A percentile compares a stretch with the other conserved stretches of the same genome.
phyloP scores from a whole-genome alignment of 2,329 filamentous ascomycete species.

The Zarea fungicola region DNA sequence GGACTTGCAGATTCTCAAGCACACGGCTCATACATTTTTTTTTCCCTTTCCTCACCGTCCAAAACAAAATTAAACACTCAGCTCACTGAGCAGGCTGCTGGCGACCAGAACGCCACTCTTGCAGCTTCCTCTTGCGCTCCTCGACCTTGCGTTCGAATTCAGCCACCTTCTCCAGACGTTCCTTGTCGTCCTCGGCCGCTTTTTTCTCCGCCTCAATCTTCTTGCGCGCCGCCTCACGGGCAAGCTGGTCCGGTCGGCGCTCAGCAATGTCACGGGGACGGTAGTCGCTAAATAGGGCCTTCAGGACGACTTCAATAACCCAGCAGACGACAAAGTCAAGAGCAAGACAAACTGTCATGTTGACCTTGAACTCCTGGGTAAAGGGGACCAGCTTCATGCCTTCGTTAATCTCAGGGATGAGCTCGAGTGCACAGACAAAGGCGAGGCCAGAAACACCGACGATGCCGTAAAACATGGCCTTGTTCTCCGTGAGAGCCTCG shows the following conservation, averaged over 20 bases:
- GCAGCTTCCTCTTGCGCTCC: constrained; percentile 43
- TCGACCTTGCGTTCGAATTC: constrained; percentile 56
- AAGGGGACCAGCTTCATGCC: constrained; percentile 91
- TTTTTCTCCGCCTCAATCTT: constrained; percentile 47
- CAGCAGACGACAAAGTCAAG: constrained; percentile 84
- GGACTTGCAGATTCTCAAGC: no score
- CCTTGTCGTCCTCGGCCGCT: constrained; percentile 46
- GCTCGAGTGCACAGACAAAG: constrained; percentile 91
- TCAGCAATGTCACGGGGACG: constrained; percentile 89
- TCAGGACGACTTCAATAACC: constrained; percentile 80
- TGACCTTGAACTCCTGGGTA: constrained; percentile 78
- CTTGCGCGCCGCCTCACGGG: constrained; percentile 67
- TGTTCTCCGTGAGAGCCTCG: constrained; percentile 91
- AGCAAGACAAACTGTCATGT: constrained; percentile 79
- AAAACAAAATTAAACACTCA: no score
- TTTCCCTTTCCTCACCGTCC: no score
- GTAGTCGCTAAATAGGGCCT: constrained; percentile 83
- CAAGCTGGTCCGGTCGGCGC: constrained; percentile 78
- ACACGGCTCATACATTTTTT: no score
- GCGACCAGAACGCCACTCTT: constrained; percentile 39
- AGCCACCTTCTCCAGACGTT: constrained; percentile 48
- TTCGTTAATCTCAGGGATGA: constrained; percentile 91
- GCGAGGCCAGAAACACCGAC: constrained; percentile 84
- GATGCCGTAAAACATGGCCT: constrained; percentile 97
- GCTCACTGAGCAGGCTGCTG: constrained; percentile 14